These are phyloP conservation scores for Pseudocercospora pini-densiflorae DNA, from an alignment of 2,329 filamentous ascomycete species.

Conservation along the genomic window DNA sequence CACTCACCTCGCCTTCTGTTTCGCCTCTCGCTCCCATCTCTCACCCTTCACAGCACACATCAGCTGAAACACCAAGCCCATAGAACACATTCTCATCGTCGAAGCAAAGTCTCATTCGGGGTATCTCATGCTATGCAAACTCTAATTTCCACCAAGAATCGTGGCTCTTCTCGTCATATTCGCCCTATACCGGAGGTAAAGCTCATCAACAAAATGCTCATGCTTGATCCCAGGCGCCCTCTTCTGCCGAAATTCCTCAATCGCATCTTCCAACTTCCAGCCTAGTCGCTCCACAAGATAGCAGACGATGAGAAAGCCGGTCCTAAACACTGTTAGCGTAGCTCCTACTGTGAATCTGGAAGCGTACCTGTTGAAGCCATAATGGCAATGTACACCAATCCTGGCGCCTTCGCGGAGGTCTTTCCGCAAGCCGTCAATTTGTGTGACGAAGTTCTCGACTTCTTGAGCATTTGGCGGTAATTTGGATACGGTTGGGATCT, in stretches of 20 bases:
- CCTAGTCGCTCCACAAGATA: constrained; percentile 85
- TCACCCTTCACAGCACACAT: too few species aligned
- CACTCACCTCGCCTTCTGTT: neutral
- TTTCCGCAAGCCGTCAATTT: constrained; percentile 56
- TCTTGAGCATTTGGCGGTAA: constrained; percentile 73
- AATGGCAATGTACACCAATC: constrained; percentile 91
- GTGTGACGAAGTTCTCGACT: constrained; percentile 61
- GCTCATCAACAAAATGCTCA: constrained; percentile 81
- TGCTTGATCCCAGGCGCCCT: constrained; percentile 86
- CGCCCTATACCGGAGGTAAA: constrained; percentile 76
- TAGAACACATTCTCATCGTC: neutral
- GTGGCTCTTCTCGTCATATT: constrained; percentile 24
- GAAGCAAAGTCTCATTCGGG: neutral
- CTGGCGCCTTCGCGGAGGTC: constrained; percentile 43
- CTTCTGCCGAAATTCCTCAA: constrained; percentile 74
- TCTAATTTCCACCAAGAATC: constrained; percentile 6
- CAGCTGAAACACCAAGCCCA: neutral
- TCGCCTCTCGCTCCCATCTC: too few species aligned
- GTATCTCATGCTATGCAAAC: neutral
- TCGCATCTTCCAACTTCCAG: constrained; percentile 73
- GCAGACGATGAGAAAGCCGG: constrained; percentile 86
- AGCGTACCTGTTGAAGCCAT: constrained; percentile 77
- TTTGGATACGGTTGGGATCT: constrained; percentile 91
- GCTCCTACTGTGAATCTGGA: neutral
- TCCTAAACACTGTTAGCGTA: constrained; percentile 55